phyloP scores from a whole-genome alignment of 2,329 filamentous ascomycete species.

The Tolypocladium ovalisporum region DNA sequence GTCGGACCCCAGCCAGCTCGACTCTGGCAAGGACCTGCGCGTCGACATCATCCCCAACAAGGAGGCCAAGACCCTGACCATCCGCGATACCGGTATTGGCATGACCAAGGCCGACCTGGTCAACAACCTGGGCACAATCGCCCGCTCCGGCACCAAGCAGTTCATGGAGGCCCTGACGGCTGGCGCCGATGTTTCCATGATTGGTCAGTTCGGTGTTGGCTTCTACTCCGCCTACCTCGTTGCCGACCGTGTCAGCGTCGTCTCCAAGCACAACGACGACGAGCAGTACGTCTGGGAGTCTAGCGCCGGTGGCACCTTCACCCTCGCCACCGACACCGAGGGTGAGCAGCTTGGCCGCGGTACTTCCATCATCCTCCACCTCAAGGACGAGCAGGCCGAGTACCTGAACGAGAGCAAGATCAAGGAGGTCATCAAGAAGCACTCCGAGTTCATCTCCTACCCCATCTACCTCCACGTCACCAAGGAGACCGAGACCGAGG shows the following conservation, averaged over 20 bases:
- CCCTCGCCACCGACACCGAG: conserved; percentile 79
- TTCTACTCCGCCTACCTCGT: conserved; percentile 99
- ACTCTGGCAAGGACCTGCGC: conserved; percentile 93
- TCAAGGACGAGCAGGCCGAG: conserved; percentile 98
- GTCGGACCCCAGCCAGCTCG: conserved; percentile 94
- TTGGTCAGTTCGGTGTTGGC: conserved; percentile 99
- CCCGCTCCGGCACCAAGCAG: conserved; percentile 98
- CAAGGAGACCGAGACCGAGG: conserved; percentile 99
- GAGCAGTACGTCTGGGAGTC: conserved; percentile 99
- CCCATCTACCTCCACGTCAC: conserved; percentile 99
- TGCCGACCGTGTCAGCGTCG: conserved; percentile 86
- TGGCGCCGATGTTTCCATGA: conserved; percentile 99
- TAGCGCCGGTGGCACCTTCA: conserved; percentile 93
- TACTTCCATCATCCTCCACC: conserved; percentile 95
- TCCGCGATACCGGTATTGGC: conserved; percentile 97
- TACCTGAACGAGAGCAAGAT: conserved; percentile 98
- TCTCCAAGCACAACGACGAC: conserved; percentile 99
- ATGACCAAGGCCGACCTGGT: conserved; percentile 99
- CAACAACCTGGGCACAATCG: conserved; percentile 99
- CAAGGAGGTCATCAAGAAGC: conserved; percentile 99
- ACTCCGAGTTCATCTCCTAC: conserved; percentile 99
- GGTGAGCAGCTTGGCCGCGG: conserved; percentile 86
- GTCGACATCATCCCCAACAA: conserved; percentile 99
- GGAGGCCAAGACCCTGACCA: conserved; percentile 93
- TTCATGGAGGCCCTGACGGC: conserved; percentile 99